A percentile compares a stretch with the other conserved stretches of the same genome.
phyloP scores from a whole-genome alignment of 768 basidiomycete genomes.

The Trametes villosa region DNA sequence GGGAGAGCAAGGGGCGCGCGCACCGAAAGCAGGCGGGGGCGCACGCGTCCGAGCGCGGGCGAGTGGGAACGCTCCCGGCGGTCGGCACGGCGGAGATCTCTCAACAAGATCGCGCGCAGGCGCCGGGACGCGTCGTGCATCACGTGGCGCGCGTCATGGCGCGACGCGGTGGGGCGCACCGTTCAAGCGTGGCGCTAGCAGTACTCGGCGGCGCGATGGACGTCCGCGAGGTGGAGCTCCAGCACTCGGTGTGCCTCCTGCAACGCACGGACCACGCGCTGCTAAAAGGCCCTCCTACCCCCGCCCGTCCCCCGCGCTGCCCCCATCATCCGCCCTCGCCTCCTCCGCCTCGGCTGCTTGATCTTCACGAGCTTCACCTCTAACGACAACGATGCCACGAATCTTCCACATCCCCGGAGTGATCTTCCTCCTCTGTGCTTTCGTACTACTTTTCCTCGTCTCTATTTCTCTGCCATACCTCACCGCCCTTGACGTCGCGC shows the following conservation, averaged over 20 bases:
- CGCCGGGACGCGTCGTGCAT: background rate
- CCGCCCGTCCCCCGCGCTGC: background rate
- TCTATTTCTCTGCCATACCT: slow-evolving; percentile 76
- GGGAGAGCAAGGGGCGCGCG: slow-evolving; percentile 11
- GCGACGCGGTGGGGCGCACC: background rate
- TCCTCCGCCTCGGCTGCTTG: background rate
- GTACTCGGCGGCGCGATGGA: no score
- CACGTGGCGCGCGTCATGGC: slow-evolving; percentile 20
- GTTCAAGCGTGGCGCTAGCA: background rate
- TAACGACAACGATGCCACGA: slow-evolving; percentile 16
- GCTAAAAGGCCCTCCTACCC: background rate
- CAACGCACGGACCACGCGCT: no score
- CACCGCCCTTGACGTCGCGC: slow-evolving; percentile 66
- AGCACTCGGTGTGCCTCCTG: no score
- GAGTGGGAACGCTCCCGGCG: background rate
- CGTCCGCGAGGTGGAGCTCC: no score
- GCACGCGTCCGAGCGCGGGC: slow-evolving; percentile 3
- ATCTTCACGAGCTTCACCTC: background rate
- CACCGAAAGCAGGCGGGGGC: background rate
- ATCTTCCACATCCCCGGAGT: slow-evolving; percentile 64
- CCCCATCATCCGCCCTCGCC: background rate
- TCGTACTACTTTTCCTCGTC: slow-evolving; percentile 67
- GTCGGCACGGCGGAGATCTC: background rate
- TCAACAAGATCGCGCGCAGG: slow-evolving; percentile 16
- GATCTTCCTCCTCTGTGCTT: slow-evolving; percentile 59